Conservation (phyloP, 345 rosid species). For the Capsella bursapastoris region DNA sequence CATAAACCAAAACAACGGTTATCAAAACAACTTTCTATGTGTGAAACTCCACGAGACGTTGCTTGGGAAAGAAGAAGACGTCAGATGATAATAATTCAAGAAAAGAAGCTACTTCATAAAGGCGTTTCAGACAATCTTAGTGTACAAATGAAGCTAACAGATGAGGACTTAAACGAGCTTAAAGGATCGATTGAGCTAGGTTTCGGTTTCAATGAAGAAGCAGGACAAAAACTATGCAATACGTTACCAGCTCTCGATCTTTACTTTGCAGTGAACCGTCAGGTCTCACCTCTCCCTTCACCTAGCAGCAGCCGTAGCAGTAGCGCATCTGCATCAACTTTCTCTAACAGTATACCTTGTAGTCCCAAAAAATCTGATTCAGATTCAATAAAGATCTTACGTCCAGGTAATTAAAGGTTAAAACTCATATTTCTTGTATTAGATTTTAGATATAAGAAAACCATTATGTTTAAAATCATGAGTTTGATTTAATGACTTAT, state of each 20-base stretch:
- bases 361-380: conserved; percentile 63
- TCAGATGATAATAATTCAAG: conserved; percentile 67
- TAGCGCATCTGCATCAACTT: conserved; percentile 46
- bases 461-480: background rate
- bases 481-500: background rate
- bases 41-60: conserved; percentile 71
- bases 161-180: conserved; percentile 79
- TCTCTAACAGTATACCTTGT: conserved; percentile 54
- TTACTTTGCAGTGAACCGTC: conserved; percentile 89
- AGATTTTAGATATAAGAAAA: background rate
- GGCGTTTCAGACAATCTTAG: conserved; percentile 52
- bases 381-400: conserved; percentile 72
- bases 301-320: conserved; percentile 61
- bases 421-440: background rate
- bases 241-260: conserved; percentile 90
- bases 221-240: conserved; percentile 67
- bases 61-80: conserved; percentile 90
- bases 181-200: conserved; percentile 97
- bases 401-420: conserved; percentile 57
- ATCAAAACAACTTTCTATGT: conserved; percentile 81
- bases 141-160: conserved; percentile 66
- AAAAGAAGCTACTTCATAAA: conserved; percentile 40
- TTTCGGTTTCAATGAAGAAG: conserved; percentile 88
- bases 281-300: conserved; percentile 73
- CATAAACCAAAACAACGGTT: conserved; percentile 50